phyloP scores from a whole-genome alignment of 2,329 filamentous ascomycete species.

The Stagonosporopsis vannaccii region DNA sequence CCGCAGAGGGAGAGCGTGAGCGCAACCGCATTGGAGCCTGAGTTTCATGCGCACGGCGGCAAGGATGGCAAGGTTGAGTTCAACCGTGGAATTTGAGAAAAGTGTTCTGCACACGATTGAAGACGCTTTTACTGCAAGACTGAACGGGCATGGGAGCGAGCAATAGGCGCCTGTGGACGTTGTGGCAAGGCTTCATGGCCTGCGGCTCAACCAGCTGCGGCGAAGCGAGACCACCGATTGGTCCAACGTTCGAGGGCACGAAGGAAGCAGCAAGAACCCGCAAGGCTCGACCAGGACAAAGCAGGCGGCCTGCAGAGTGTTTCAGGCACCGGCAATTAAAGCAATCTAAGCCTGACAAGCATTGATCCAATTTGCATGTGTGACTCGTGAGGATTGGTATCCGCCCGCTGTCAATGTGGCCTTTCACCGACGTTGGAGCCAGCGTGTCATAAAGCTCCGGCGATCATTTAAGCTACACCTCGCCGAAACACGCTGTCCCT shows the following conservation, averaged over 20 bases:
- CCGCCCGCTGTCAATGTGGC: constrained; percentile 40
- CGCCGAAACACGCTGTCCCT: constrained; percentile 27
- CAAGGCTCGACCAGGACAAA: constrained; percentile 1
- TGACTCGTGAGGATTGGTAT: constrained; percentile 24
- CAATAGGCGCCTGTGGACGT: not conserved
- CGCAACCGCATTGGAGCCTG: constrained; percentile 78
- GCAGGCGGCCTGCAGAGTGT: not conserved
- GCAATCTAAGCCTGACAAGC: constrained; percentile 17
- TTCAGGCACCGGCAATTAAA: constrained; percentile 23
- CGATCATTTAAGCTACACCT: constrained; percentile 32
- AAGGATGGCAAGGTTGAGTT: constrained; percentile 88
- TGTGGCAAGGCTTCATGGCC: not conserved
- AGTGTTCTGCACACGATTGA: not conserved
- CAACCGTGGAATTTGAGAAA: constrained; percentile 84
- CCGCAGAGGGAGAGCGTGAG: constrained; percentile 86
- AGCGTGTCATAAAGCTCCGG: constrained; percentile 36
- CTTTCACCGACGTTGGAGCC: constrained; percentile 39
- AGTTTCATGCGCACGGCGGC: constrained; percentile 84
- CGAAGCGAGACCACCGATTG: constrained; percentile 32
- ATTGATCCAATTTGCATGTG: constrained; percentile 22
- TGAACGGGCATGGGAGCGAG: not conserved
- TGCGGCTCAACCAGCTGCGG: constrained; percentile 12
- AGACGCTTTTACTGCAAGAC: not conserved
- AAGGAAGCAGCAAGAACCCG: constrained; percentile 13
- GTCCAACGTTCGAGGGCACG: constrained; percentile 6